Conservation (phyloP, 139 green algal genomes). For the Parachlorella kessleri region DNA sequence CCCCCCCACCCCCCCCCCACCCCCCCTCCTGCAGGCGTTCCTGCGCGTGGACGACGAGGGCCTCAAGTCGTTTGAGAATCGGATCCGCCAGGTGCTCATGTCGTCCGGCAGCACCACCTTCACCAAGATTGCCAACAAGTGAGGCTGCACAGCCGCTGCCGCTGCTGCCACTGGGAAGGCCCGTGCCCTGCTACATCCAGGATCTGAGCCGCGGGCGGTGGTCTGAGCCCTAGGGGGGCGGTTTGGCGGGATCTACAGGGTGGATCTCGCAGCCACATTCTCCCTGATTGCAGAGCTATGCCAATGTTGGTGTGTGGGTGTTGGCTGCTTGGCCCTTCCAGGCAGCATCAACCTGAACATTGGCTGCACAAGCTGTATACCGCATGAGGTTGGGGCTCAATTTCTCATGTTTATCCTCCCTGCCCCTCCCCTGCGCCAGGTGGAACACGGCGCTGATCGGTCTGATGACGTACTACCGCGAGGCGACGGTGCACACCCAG, state of each 20-base stretch:
- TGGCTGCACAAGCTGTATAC: no score
- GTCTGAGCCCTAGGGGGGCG: no score
- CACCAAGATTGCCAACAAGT: slow-evolving; percentile 99
- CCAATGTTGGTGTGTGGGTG: no score
- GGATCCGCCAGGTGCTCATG: slow-evolving; percentile 98
- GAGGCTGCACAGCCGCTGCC: slow-evolving; percentile 25
- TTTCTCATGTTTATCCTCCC: no score
- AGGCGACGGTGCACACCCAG: slow-evolving; percentile 94
- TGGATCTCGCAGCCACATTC: no score
- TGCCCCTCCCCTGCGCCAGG: background rate
- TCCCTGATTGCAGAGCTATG: no score
- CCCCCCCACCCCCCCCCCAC: background rate
- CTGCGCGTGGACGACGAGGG: slow-evolving; percentile 97
- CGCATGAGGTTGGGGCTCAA: no score
- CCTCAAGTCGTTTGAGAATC: slow-evolving; percentile 96
- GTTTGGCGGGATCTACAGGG: no score
- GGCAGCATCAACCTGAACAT: no score
- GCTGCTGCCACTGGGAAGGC: background rate
- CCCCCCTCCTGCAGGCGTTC: slow-evolving; percentile 71
- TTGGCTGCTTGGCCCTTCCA: no score
- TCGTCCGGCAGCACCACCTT: slow-evolving; percentile 97
- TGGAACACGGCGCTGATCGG: slow-evolving; percentile 99
- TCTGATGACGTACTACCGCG: slow-evolving; percentile 97
- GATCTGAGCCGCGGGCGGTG: no score
- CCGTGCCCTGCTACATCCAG: background rate